phyloP scores from a whole-genome alignment of 148 eudicot genomes.

The Rhododendron simsii region DNA sequence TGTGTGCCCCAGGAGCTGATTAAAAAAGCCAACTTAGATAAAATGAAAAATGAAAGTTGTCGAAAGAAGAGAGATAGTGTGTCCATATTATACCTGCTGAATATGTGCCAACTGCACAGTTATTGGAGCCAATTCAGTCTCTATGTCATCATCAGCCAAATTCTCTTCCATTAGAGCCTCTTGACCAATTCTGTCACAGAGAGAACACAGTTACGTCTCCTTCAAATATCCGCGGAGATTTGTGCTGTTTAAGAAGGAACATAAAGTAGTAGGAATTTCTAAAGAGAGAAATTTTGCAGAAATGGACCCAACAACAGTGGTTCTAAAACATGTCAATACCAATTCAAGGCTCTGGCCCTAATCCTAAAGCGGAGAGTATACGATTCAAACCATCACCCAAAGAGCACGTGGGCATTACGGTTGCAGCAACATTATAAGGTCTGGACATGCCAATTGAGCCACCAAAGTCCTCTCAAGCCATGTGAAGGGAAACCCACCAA shows the following conservation, averaged over 20 bases:
- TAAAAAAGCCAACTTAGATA: not conserved
- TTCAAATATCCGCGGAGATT: not conserved
- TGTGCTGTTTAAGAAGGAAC: conserved; percentile 22
- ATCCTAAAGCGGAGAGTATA: not conserved
- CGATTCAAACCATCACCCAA: not conserved
- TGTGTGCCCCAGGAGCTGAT: not conserved
- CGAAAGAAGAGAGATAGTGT: not conserved
- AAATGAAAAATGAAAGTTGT: not conserved
- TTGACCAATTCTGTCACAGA: conserved; percentile 60
- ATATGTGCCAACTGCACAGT: conserved; percentile 80
- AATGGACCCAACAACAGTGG: not conserved
- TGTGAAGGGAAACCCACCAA: not conserved
- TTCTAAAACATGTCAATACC: not conserved
- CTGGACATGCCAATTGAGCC: not conserved
- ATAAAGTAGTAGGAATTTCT: conserved; percentile 56
- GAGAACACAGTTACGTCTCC: not conserved
- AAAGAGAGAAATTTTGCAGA: conserved; percentile 26
- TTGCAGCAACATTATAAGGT: not conserved
- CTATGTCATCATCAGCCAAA: conserved; percentile 76
- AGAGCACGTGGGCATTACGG: too few species aligned
- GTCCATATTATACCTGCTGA: conserved; percentile 57
- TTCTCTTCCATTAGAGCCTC: conserved; percentile 84
- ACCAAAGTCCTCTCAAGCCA: not conserved
- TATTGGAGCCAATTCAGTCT: conserved; percentile 78
- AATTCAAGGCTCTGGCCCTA: not conserved